These are phyloP conservation scores for Boechera divaricarpa DNA, from an alignment of 345 rosid genomes.

Conservation along the genomic window DNA sequence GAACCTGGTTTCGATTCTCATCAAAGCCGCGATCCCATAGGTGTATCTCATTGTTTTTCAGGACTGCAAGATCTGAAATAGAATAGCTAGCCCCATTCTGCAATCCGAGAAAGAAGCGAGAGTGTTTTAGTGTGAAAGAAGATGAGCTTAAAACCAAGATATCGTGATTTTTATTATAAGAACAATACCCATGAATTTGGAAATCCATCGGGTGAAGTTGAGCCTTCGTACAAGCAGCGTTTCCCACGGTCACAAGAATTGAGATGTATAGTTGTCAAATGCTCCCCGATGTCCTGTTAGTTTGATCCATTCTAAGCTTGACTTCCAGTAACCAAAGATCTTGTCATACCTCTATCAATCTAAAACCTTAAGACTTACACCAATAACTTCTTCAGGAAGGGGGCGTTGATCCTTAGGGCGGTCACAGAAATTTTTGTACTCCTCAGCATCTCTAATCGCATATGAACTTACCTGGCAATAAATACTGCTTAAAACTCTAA, in stretches of 20 bases:
- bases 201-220: constrained; percentile 78
- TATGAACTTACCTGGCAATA: constrained; percentile 62
- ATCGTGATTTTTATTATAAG: not conserved
- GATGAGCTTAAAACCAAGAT: not conserved
- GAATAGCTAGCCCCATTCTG: constrained; percentile 78
- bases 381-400: constrained; percentile 84
- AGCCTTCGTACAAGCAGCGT: constrained; percentile 83
- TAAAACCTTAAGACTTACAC: constrained; percentile 33
- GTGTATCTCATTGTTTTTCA: constrained; percentile 87
- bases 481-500: not conserved
- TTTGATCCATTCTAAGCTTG: not conserved
- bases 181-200: constrained; percentile 82
- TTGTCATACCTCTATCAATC: not conserved
- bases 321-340: not conserved
- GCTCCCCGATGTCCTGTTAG: constrained; percentile 72
- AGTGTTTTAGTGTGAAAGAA: not conserved
- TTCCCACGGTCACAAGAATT: constrained; percentile 82
- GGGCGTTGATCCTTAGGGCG: constrained; percentile 87
- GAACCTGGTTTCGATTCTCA: constrained; percentile 77
- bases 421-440: constrained; percentile 89
- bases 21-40: constrained; percentile 92
- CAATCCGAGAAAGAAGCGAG: not conserved
- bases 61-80: constrained; percentile 79
- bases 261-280: constrained; percentile 75
- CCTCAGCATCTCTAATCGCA: constrained; percentile 85